phyloP scores from a whole-genome alignment of 2,329 filamentous ascomycete species.

The Colletotrichum cuscutae region DNA sequence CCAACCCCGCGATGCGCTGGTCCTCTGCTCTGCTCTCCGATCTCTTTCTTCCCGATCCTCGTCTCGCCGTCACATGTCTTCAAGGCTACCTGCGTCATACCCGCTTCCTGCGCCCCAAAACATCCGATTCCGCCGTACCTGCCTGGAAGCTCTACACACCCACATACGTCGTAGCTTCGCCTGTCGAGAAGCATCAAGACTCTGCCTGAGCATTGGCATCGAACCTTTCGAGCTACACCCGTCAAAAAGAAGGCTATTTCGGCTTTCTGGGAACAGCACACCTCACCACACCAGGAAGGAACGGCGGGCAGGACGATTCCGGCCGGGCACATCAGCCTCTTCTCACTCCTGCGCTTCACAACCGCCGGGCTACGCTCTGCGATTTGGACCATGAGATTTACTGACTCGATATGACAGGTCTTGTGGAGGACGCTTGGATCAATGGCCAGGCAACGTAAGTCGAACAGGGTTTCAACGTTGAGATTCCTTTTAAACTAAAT shows the following conservation, averaged over 20 bases:
- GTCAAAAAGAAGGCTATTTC: background rate
- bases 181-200: background rate
- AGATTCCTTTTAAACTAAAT: constrained; percentile 11
- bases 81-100: constrained; percentile 33
- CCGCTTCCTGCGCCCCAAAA: constrained; percentile 7
- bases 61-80: constrained; percentile 28
- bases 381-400: background rate
- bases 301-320: background rate
- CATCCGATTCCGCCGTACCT: constrained; percentile 1
- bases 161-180: background rate
- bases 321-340: background rate
- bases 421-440: constrained; percentile 53
- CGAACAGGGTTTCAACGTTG: constrained; percentile 1
- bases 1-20: constrained; percentile 17
- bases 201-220: background rate
- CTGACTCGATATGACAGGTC: constrained; percentile 40
- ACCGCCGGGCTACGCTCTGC: background rate
- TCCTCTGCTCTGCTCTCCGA: constrained; percentile 12
- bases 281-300: constrained; percentile 1
- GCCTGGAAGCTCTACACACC: background rate
- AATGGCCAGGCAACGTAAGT: constrained; percentile 46
- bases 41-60: constrained; percentile 2
- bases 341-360: background rate
- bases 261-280: background rate
- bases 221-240: background rate